Conservation (phyloP, 176 grass and related monocot species). For the Oryza meridionalis region DNA sequence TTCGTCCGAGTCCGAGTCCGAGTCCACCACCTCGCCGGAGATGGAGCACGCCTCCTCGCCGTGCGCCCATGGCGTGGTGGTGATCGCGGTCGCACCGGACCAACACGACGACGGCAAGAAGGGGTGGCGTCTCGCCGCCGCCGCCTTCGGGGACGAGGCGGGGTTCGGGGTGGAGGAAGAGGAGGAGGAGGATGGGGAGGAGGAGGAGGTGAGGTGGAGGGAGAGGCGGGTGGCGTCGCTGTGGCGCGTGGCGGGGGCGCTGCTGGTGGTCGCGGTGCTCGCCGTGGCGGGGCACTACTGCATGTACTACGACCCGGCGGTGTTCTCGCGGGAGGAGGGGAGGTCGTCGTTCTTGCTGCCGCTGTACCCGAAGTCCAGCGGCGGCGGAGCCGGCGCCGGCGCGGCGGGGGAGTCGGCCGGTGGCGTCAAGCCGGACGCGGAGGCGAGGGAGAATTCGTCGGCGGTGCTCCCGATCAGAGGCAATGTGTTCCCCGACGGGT, state of each 20-base stretch:
- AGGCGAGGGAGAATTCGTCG: slow-evolving; percentile 41
- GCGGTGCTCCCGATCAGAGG: slow-evolving; percentile 41
- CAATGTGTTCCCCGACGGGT: slow-evolving; percentile 66
- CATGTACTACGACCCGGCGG: slow-evolving; percentile 46
- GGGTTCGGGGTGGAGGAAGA: background rate
- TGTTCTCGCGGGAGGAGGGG: background rate
- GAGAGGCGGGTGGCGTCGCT: background rate
- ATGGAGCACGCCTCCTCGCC: background rate
- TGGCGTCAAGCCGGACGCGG: slow-evolving; percentile 40
- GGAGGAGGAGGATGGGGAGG: background rate
- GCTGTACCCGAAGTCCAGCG: slow-evolving; percentile 52
- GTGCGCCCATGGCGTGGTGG: slow-evolving; percentile 36
- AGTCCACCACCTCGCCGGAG: background rate
- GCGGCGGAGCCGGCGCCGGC: background rate
- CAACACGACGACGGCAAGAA: background rate
- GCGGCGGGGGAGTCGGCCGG: slow-evolving; percentile 14
- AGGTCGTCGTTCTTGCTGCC: slow-evolving; percentile 68
- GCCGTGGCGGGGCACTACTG: slow-evolving; percentile 45
- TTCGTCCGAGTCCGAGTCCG: too few species aligned
- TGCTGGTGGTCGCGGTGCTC: slow-evolving; percentile 42
- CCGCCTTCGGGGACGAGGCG: too few species aligned
- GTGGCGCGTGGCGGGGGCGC: slow-evolving; percentile 29
- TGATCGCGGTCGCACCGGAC: slow-evolving; percentile 47
- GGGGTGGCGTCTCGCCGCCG: background rate
- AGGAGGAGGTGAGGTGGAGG: background rate